These are phyloP conservation scores for Coniochaeta hoffmannii DNA, from an alignment of 2,329 filamentous ascomycete species.

Conservation along the genomic window DNA sequence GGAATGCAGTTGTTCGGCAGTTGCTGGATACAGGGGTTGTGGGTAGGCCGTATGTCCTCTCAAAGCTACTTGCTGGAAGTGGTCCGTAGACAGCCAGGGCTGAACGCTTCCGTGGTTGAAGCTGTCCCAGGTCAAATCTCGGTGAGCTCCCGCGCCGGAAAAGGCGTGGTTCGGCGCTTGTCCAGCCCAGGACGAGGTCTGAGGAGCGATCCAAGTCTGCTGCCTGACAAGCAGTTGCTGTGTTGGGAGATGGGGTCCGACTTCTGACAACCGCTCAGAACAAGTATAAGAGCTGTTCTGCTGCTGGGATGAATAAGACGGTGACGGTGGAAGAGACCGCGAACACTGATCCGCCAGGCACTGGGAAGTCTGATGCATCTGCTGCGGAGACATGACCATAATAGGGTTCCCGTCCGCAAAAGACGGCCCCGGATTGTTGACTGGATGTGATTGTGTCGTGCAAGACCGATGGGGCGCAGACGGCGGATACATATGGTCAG, in stretches of 20 bases:
- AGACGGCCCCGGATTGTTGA: not conserved
- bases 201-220: not conserved
- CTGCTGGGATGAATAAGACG: not conserved
- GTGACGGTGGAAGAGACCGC: not conserved
- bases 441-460: slow-evolving; percentile 1
- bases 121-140: not conserved
- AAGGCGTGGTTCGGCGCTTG: not conserved
- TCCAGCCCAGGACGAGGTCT: not conserved
- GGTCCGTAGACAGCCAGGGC: not conserved
- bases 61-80: not conserved
- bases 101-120: not conserved
- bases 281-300: not conserved
- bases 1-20: not conserved
- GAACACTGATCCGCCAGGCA: not conserved
- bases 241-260: not conserved
- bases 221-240: not conserved
- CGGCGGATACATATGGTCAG: not conserved
- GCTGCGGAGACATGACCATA: not conserved
- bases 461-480: not conserved
- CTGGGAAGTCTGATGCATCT: not conserved
- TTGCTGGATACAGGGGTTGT: not conserved
- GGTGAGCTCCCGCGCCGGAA: not conserved
- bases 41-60: not conserved
- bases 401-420: not conserved
- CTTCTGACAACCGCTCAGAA: not conserved